Percentiles rank a stretch among this genome's conserved stretches.
Evolutionary conservation across 805 yeast species (phyloP).

Genomic region (Lachancea fermentati): DNA sequence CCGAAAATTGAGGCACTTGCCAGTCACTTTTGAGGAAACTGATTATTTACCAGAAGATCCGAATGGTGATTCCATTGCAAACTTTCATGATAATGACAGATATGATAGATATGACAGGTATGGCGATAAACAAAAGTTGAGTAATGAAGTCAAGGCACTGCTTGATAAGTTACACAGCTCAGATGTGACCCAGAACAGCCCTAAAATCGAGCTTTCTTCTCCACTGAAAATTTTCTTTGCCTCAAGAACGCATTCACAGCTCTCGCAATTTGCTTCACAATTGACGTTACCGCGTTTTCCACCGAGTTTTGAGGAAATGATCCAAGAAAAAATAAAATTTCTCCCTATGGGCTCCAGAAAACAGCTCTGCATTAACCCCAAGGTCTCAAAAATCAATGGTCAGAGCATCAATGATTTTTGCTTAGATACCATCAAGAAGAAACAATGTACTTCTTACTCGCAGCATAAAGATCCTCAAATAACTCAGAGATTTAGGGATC

Average conservation of each 20-base stretch:
- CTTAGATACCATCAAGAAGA: slow-evolving; percentile 8
- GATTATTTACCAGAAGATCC: slow-evolving; percentile 6
- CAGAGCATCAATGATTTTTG: slow-evolving; percentile 58
- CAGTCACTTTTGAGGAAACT: slow-evolving; percentile 27
- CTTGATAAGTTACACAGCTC: slow-evolving; percentile 37
- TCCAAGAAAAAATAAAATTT: slow-evolving; percentile 54
- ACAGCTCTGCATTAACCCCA: slow-evolving; percentile 74
- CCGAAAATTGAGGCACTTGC: slow-evolving; percentile 19
- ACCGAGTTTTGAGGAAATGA: slow-evolving; percentile 42
- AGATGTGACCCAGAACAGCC: slow-evolving; percentile 16
- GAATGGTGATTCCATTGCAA: neutral
- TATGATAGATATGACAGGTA: slow-evolving; percentile 16
- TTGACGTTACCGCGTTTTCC: slow-evolving; percentile 56
- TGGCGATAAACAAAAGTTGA: slow-evolving; percentile 25
- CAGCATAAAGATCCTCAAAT: slow-evolving; percentile 25
- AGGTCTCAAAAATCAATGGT: slow-evolving; percentile 43
- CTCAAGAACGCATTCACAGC: slow-evolving; percentile 88
- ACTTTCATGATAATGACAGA: neutral
- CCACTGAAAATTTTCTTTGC: slow-evolving; percentile 57
- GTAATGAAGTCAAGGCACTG: slow-evolving; percentile 44
- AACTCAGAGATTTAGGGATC: slow-evolving; percentile 45
- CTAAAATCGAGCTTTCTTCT: slow-evolving; percentile 19
- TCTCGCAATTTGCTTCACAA: slow-evolving; percentile 74
- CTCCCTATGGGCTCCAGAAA: slow-evolving; percentile 77
- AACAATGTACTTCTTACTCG: slow-evolving; percentile 10